phyloP scores from a whole-genome alignment of 2,329 filamentous ascomycete genomes.

The Zymoseptoria crescenta region DNA sequence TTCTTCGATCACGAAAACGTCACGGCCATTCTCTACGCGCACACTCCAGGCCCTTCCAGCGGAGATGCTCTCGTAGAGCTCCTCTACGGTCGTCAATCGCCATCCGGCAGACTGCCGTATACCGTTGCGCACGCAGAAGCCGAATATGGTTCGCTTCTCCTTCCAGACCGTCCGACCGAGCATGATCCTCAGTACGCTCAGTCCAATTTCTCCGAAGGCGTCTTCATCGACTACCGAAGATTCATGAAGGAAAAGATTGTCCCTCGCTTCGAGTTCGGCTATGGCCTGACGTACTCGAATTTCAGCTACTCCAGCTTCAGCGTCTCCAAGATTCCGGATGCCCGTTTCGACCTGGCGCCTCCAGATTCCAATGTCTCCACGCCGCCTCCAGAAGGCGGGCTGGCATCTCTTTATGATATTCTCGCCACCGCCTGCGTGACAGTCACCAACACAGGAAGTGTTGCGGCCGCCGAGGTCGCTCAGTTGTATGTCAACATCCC shows the following conservation, averaged over 20 bases:
- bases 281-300: slow-evolving; percentile 38
- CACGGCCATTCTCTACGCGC: slow-evolving; percentile 18
- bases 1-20: slow-evolving; percentile 24
- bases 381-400: slow-evolving; percentile 11
- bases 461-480: slow-evolving; percentile 45
- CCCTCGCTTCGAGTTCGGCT: slow-evolving; percentile 39
- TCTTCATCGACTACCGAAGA: slow-evolving; percentile 38
- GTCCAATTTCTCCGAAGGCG: slow-evolving; percentile 31
- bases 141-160: slow-evolving; percentile 24
- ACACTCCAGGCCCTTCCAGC: slow-evolving; percentile 17
- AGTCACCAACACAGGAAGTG: slow-evolving; percentile 55
- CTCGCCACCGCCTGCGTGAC: slow-evolving; percentile 50
- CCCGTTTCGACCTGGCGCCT: slow-evolving; percentile 7
- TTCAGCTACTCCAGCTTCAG: slow-evolving; percentile 32
- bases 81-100: slow-evolving; percentile 20
- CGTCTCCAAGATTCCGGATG: slow-evolving; percentile 1
- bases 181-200: slow-evolving; percentile 18
- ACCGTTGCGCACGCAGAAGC: slow-evolving; percentile 23
- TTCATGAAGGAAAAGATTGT: slow-evolving; percentile 36
- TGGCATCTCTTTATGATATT: slow-evolving; percentile 50
- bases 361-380: slow-evolving; percentile 8
- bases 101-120: slow-evolving; percentile 26
- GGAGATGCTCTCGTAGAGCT: slow-evolving; percentile 18
- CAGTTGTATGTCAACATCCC: slow-evolving; percentile 43
- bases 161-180: slow-evolving; percentile 8